Evolutionary conservation across 2,329 filamentous ascomycete genomes (phyloP).

Genomic region (Dactylellina haptotyla): DNA sequence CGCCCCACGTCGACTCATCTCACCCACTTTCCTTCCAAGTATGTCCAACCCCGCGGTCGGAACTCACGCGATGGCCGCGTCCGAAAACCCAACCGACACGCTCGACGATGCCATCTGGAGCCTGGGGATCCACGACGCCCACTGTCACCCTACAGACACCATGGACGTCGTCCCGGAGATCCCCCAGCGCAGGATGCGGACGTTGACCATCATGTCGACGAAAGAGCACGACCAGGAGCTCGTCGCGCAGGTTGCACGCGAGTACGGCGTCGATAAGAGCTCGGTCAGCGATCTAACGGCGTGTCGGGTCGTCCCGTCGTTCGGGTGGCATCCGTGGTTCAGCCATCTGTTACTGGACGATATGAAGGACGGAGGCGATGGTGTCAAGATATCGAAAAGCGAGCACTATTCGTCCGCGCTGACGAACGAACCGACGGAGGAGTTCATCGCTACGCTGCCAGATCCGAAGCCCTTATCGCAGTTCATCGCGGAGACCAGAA

Average conservation of each 20-base stretch:
- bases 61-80: slow-evolving; percentile 12
- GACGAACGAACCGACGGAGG: slow-evolving; percentile 64
- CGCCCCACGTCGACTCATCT: not conserved
- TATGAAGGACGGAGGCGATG: slow-evolving; percentile 57
- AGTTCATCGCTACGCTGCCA: slow-evolving; percentile 67
- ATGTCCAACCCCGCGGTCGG: not conserved
- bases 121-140: slow-evolving; percentile 77
- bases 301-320: slow-evolving; percentile 71
- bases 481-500: slow-evolving; percentile 69
- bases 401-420: slow-evolving; percentile 76
- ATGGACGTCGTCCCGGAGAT: slow-evolving; percentile 70
- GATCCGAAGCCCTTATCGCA: slow-evolving; percentile 70
- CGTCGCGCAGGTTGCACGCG: slow-evolving; percentile 71
- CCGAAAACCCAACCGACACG: slow-evolving; percentile 2
- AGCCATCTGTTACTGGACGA: slow-evolving; percentile 79
- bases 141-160: slow-evolving; percentile 78
- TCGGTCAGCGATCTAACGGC: slow-evolving; percentile 58
- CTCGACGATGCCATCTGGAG: slow-evolving; percentile 66
- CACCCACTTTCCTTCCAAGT: slow-evolving; percentile 1
- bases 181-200: slow-evolving; percentile 54
- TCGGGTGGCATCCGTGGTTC: slow-evolving; percentile 91
- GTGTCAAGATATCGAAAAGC: slow-evolving; percentile 35
- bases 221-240: slow-evolving; percentile 78
- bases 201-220: slow-evolving; percentile 80
- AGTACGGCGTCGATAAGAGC: slow-evolving; percentile 64